Evolutionary conservation across 805 yeast genomes (phyloP), one percentile per base, ranked within the genome.

Genomic region (Ogataea nonfermentans): DNA sequence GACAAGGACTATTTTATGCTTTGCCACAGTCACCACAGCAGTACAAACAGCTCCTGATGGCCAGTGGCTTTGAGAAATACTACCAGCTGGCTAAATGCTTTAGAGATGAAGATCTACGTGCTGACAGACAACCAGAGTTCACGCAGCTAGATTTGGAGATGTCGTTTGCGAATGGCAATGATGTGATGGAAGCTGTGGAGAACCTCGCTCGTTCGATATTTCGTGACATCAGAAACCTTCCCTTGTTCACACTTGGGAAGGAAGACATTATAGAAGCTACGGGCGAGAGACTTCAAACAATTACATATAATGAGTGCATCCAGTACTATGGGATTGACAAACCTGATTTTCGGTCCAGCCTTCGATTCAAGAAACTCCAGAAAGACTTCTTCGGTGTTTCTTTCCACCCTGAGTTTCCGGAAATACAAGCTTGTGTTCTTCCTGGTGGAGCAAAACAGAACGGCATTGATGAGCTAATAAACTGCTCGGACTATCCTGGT

Each of bases 21-120:
- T 68, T 93, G 20, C 97, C 98, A 0, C 99, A 93, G 61, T 87
- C 96, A 11, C 99, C 99, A 0, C 99, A 93, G 59, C 99, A 93
- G 58, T 93, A 91, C 58, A 93, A 93, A 57, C 99, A 93, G 62
- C 68, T 93, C 28, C 67, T 93, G 24, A 93, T 93, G 89, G 95
- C 97, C 1, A 82, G 95, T 28, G 99, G 99, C 1, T 78, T 93
- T 27, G 73, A 83, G 36, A 72, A 78, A 34, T 93, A 93, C 62
- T 93, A 78, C 62, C 99, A 93, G 63, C 68, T 93, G 27, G 98
- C 99, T 3, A 81, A 78, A 55, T 93, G 99, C 60, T 93, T 93
- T 60, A 73, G 99, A 49, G 99, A 93, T 60, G 99, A 93, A 61
- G 98, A 93, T 63, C 71, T 93, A 41, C 73, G 99, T 43, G 81